phyloP scores from a whole-genome alignment of 2,329 filamentous ascomycete species.

The Cylindrodendrum hubeiense region DNA sequence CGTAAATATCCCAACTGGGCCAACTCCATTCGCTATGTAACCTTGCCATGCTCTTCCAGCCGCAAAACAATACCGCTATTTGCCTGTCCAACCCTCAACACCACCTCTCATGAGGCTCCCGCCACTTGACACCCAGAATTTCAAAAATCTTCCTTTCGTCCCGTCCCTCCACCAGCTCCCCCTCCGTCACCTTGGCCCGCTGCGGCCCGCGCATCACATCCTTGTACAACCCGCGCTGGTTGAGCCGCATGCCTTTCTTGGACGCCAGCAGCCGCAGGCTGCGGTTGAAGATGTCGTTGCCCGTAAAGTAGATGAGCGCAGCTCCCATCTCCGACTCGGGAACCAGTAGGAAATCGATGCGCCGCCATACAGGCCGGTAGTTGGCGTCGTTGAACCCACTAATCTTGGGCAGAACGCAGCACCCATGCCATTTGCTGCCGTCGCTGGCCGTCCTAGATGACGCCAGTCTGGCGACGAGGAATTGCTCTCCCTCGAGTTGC shows the following conservation, averaged over 20 bases:
- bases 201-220: slow-evolving; percentile 73
- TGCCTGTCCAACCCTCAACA: slow-evolving; percentile 65
- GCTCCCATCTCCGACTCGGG: slow-evolving; percentile 84
- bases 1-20: too few species aligned
- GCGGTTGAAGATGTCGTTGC: slow-evolving; percentile 94
- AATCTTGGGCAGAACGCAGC: slow-evolving; percentile 74
- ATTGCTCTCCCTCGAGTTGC: slow-evolving; percentile 68
- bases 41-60: not conserved
- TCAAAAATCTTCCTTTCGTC: slow-evolving; percentile 87
- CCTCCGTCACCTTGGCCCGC: slow-evolving; percentile 73
- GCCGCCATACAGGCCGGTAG: slow-evolving; percentile 73
- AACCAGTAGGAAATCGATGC: slow-evolving; percentile 88
- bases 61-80: not conserved
- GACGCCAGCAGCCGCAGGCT: slow-evolving; percentile 84
- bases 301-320: slow-evolving; percentile 94
- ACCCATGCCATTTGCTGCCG: slow-evolving; percentile 90
- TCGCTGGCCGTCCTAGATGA: slow-evolving; percentile 59
- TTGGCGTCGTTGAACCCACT: slow-evolving; percentile 48
- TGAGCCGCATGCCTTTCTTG: slow-evolving; percentile 85
- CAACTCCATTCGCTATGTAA: not conserved
- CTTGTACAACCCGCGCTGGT: slow-evolving; percentile 83
- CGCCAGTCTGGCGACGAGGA: slow-evolving; percentile 79
- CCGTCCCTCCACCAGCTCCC: slow-evolving; percentile 78
- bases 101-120: slow-evolving; percentile 80
- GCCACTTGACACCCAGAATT: slow-evolving; percentile 85